Percentiles rank a stretch among this genome's conserved stretches.
These are phyloP conservation scores for Trichoderma semiorbis DNA, from an alignment of 2,329 filamentous ascomycete species.

Conservation along the genomic window DNA sequence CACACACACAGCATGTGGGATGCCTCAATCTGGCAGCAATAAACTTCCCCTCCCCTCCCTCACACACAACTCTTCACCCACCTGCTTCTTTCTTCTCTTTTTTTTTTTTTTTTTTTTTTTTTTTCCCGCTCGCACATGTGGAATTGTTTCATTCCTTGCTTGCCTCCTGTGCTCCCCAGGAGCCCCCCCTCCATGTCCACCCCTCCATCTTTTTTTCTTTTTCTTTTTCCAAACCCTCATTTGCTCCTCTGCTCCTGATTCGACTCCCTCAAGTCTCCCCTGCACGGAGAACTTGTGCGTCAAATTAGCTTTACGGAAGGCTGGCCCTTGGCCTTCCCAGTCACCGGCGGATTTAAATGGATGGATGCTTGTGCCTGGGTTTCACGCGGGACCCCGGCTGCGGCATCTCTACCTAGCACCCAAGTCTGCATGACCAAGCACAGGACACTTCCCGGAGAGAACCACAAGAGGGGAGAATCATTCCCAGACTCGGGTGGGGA, in stretches of 20 bases:
- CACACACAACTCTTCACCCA: background rate
- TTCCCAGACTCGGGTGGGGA: background rate
- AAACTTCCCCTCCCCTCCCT: background rate
- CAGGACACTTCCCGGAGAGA: background rate
- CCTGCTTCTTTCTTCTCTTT: background rate
- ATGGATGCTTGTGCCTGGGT: constrained; percentile 15
- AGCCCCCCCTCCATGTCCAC: background rate
- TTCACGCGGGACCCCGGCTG: constrained; percentile 10
- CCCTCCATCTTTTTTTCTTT: background rate
- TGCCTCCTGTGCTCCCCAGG: background rate
- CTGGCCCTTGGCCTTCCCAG: background rate
- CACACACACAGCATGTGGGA: background rate
- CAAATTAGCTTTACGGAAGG: background rate
- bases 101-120: too few relatives aligned
- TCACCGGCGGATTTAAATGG: background rate
- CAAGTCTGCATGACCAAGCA: background rate
- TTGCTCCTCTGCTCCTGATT: background rate
- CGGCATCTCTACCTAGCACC: background rate
- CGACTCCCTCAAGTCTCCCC: background rate
- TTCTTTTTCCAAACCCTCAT: background rate
- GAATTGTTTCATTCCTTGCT: constrained; percentile 1
- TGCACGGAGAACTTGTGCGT: constrained; percentile 4
- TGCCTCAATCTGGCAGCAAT: background rate
- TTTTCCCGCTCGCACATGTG: background rate
- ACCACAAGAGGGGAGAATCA: background rate